phyloP scores from a whole-genome alignment of 352 stramenopile species.

The Phytopythium cucurbitacearum region DNA sequence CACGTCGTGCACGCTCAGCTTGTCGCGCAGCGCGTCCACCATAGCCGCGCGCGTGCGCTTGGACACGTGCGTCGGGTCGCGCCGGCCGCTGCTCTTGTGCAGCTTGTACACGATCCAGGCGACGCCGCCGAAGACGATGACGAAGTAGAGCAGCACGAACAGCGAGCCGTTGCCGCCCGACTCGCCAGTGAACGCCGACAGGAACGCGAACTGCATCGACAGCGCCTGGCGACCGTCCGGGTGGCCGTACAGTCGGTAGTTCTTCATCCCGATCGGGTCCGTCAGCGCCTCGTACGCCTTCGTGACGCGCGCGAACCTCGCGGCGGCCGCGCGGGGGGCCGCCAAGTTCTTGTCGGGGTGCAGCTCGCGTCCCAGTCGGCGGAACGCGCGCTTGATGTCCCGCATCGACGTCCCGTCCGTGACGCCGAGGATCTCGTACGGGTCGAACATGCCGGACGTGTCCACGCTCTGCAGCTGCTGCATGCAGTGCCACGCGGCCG shows the following conservation, averaged over 20 bases:
- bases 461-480: slow-evolving; percentile 64
- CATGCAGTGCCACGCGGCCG: slow-evolving; percentile 43
- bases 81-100: slow-evolving; percentile 38
- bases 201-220: slow-evolving; percentile 66
- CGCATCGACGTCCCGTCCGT: slow-evolving; percentile 40
- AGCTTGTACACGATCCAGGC: slow-evolving; percentile 62
- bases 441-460: slow-evolving; percentile 76
- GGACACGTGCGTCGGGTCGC: slow-evolving; percentile 64
- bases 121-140: slow-evolving; percentile 50
- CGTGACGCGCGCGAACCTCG: slow-evolving; percentile 63
- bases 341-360: slow-evolving; percentile 82
- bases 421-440: slow-evolving; percentile 82
- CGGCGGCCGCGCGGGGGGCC: slow-evolving; percentile 28
- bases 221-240: slow-evolving; percentile 75
- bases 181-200: slow-evolving; percentile 41
- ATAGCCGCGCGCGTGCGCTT: slow-evolving; percentile 37
- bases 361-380: slow-evolving; percentile 53
- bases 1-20: slow-evolving; percentile 80
- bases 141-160: slow-evolving; percentile 75
- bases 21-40: slow-evolving; percentile 47
- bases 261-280: slow-evolving; percentile 59
- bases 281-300: slow-evolving; percentile 88
- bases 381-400: slow-evolving; percentile 78
- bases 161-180: slow-evolving; percentile 40
- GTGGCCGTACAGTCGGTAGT: slow-evolving; percentile 79